Evolutionary conservation across 1,139 yeast species (phyloP).

Genomic region (Blastobotrys indianensis): DNA sequence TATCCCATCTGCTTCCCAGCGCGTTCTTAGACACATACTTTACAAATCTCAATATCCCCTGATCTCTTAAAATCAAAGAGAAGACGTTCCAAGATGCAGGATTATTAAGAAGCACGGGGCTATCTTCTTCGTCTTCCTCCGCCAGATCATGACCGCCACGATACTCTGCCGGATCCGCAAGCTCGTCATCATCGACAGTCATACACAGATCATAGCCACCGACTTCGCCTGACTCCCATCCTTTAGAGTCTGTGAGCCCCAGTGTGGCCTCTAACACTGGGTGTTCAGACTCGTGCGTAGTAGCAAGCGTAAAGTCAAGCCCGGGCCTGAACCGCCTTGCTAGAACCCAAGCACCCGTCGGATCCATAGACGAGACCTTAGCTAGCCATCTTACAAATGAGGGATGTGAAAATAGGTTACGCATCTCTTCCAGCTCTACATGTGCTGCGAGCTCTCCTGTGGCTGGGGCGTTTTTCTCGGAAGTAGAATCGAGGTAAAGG

Average conservation of each 20-base stretch:
- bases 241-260: conserved; percentile 69
- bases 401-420: conserved; percentile 51
- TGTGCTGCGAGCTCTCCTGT: conserved; percentile 21
- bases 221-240: conserved; percentile 80
- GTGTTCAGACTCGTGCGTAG: conserved; percentile 39
- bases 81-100: conserved; percentile 84
- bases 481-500: conserved; percentile 55
- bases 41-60: conserved; percentile 78
- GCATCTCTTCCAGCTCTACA: conserved; percentile 46
- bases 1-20: conserved; percentile 90
- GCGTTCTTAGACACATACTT: conserved; percentile 89
- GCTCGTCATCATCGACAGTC: conserved; percentile 25
- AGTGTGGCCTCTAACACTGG: conserved; percentile 60
- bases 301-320: conserved; percentile 86
- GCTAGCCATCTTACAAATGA: conserved; percentile 69
- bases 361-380: conserved; percentile 56
- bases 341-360: conserved; percentile 61
- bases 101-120: conserved; percentile 71
- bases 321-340: conserved; percentile 93
- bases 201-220: conserved; percentile 95
- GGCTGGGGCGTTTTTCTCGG: conserved; percentile 22
- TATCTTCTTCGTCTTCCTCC: conserved; percentile 54
- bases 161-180: conserved; percentile 29
- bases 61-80: conserved; percentile 74
- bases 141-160: conserved; percentile 38